These are phyloP conservation scores for Boletus bicolor DNA, from an alignment of 768 basidiomycete species.

Conservation along the genomic window DNA sequence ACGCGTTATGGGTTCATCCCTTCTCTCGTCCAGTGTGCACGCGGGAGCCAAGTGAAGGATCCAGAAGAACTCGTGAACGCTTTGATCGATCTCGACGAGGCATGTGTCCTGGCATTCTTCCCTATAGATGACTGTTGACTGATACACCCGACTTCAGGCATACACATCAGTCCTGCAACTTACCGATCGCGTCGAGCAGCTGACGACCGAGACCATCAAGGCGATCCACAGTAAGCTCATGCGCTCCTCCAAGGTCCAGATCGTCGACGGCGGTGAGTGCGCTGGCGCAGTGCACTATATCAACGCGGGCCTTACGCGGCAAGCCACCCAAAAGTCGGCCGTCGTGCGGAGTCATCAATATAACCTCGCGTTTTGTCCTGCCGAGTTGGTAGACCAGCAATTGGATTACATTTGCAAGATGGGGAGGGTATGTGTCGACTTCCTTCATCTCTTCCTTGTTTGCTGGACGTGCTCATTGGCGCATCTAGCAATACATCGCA, in stretches of 20 bases:
- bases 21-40: conserved; percentile 23
- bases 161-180: conserved; percentile 23
- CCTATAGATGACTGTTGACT: not conserved
- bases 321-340: conserved; percentile 28
- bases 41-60: conserved; percentile 25
- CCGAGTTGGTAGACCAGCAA: conserved; percentile 31
- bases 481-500: conserved; percentile 34
- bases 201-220: conserved; percentile 30
- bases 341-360: conserved; percentile 32
- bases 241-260: conserved; percentile 31
- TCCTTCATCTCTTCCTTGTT: not conserved
- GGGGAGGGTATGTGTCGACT: conserved; percentile 24
- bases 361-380: conserved; percentile 33
- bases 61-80: conserved; percentile 18
- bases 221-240: conserved; percentile 29
- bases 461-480: not conserved
- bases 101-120: not conserved
- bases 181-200: conserved; percentile 22
- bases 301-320: conserved; percentile 31
- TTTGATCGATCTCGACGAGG: conserved; percentile 29
- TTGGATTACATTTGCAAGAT: conserved; percentile 35
- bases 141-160: conserved; percentile 17
- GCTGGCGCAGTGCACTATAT: conserved; percentile 22
- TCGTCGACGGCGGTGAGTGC: conserved; percentile 12
- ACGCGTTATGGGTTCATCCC: conserved; percentile 26